These are phyloP conservation scores for Leptographium lundbergii DNA, from an alignment of 2,329 filamentous ascomycete genomes.

Conservation along the genomic window DNA sequence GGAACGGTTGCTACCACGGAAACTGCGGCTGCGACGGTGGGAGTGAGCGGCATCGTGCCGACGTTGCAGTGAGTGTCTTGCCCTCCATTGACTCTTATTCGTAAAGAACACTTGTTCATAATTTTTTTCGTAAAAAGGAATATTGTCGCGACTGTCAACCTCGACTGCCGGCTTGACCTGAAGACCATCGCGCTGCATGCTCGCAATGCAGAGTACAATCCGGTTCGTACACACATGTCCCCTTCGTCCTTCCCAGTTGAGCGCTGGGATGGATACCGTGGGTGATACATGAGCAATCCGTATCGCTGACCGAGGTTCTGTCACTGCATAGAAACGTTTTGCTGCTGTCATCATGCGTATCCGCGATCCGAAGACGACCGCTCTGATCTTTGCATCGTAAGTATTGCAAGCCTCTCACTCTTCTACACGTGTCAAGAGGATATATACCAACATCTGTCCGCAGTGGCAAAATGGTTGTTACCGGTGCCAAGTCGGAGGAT, in stretches of 20 bases:
- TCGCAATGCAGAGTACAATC: constrained; percentile 97
- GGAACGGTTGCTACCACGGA: constrained; percentile 6
- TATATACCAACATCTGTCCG: constrained; percentile 3
- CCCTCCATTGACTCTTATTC: not conserved
- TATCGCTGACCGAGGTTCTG: not conserved
- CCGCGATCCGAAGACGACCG: constrained; percentile 95
- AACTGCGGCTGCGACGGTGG: constrained; percentile 57
- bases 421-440: not conserved
- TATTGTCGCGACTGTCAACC: constrained; percentile 97
- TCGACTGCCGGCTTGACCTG: constrained; percentile 92
- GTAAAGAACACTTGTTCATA: constrained; percentile 13
- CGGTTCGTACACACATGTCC: constrained; percentile 21
- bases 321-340: constrained; percentile 57
- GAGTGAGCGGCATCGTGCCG: constrained; percentile 82
- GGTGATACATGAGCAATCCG: not conserved
- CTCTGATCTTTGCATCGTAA: constrained; percentile 71
- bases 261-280: not conserved
- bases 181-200: constrained; percentile 99
- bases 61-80: constrained; percentile 82
- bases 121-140: constrained; percentile 50
- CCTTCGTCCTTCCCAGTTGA: not conserved
- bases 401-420: not conserved
- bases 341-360: constrained; percentile 99
- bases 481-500: constrained; percentile 94
- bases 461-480: constrained; percentile 98